phyloP scores from a whole-genome alignment of 2,329 filamentous ascomycete genomes.

The Blastomyces gilchristii region DNA sequence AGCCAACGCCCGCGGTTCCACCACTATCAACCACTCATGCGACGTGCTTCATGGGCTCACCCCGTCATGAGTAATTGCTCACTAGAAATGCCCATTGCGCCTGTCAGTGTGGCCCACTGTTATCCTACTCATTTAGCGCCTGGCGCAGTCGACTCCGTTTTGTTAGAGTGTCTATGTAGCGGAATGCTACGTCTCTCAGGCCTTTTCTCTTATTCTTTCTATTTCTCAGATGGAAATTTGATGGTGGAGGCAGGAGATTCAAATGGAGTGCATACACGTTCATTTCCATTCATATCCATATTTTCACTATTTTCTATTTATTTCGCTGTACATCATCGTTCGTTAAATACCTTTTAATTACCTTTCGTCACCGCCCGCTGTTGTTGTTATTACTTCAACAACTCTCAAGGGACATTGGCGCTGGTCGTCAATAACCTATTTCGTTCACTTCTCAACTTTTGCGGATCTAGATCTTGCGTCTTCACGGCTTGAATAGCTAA shows the following conservation, averaged over 20 bases:
- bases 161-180: background rate
- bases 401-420: background rate
- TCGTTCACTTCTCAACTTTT: background rate
- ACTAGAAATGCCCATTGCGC: background rate
- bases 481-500: background rate
- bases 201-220: background rate
- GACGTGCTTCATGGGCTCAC: background rate
- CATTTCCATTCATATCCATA: background rate
- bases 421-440: slow-evolving; percentile 6
- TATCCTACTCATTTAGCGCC: background rate
- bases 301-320: background rate
- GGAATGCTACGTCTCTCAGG: background rate
- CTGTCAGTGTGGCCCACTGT: background rate
- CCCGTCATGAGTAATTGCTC: background rate
- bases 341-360: background rate
- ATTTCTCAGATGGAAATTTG: background rate
- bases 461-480: background rate
- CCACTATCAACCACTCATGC: slow-evolving; percentile 4
- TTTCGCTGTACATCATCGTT: background rate
- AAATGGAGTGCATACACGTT: background rate
- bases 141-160: background rate
- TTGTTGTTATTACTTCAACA: background rate
- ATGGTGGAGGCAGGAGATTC: background rate
- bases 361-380: too few relatives aligned
- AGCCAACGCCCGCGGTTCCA: slow-evolving; percentile 5